phyloP scores from a whole-genome alignment of 1,284 basidiomycete species.

The Tremellales sp. region DNA sequence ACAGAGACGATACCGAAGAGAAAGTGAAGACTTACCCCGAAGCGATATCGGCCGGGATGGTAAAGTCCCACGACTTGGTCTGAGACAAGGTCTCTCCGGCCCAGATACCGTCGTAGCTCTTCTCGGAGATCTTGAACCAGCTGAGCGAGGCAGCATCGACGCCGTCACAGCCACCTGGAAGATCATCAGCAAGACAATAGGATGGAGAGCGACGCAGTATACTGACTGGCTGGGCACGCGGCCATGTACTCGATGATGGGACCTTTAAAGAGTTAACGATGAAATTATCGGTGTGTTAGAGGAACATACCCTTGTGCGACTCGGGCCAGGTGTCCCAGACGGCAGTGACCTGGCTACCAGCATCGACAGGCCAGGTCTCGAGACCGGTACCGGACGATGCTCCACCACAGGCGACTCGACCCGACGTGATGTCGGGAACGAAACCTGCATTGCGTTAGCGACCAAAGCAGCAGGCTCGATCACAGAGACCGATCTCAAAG shows the following conservation, averaged over 20 bases:
- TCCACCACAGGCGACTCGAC: constrained; percentile 25
- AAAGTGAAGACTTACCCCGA: constrained; percentile 1
- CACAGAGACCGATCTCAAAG: background rate
- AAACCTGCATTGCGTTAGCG: constrained; percentile 14
- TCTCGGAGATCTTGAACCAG: constrained; percentile 32
- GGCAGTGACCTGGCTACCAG: constrained; percentile 16
- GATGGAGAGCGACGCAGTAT: no score
- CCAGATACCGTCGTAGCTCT: constrained; percentile 18
- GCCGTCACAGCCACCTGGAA: constrained; percentile 23
- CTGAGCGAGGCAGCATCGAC: constrained; percentile 19
- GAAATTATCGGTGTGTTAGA: no score
- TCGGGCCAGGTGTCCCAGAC: constrained; percentile 13
- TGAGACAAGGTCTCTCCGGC: constrained; percentile 13
- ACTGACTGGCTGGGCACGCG: no score
- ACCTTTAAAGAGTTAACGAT: no score
- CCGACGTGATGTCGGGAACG: constrained; percentile 13
- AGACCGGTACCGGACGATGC: constrained; percentile 7
- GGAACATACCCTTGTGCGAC: background rate
- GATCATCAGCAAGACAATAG: no score
- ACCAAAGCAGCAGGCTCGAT: background rate
- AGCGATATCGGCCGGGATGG: constrained; percentile 21
- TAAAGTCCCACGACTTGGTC: constrained; percentile 14
- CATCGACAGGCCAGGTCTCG: constrained; percentile 16
- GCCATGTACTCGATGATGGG: constrained; percentile 23
- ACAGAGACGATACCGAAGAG: background rate